Evolutionary conservation across 148 eudicot genomes (phyloP).

Genomic region (Fagopyrum homotropicum): DNA sequence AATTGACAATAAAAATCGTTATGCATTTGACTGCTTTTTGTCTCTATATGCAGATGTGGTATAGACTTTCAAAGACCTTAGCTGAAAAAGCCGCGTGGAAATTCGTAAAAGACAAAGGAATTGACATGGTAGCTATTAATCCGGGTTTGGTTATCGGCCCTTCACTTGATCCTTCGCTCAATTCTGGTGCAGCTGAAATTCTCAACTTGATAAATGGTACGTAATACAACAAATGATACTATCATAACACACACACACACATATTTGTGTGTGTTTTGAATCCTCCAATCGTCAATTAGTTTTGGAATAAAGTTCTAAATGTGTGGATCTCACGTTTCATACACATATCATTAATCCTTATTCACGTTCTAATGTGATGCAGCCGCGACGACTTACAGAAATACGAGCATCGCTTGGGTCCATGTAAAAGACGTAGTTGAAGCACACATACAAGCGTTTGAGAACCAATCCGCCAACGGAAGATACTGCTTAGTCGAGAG

Average conservation of each 20-base stretch:
- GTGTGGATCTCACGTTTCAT: no score
- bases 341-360: no score
- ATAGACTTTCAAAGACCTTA: slow-evolving; percentile 16
- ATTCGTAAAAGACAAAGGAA: slow-evolving; percentile 8
- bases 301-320: no score
- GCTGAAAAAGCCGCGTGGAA: slow-evolving; percentile 17
- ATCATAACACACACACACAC: background rate
- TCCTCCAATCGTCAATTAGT: no score
- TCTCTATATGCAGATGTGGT: slow-evolving; percentile 12
- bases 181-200: slow-evolving; percentile 17
- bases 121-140: slow-evolving; percentile 19
- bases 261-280: slow-evolving; percentile 8
- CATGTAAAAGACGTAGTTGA: slow-evolving; percentile 50
- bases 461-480: slow-evolving; percentile 46
- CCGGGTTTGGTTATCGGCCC: slow-evolving; percentile 32
- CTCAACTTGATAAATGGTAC: slow-evolving; percentile 15
- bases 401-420: slow-evolving; percentile 23
- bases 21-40: no score
- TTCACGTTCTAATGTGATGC: slow-evolving; percentile 2
- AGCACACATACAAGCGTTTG: slow-evolving; percentile 54
- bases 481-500: slow-evolving; percentile 42
- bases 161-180: slow-evolving; percentile 26
- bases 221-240: no score
- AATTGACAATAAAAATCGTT: no score
- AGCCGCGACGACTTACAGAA: slow-evolving; percentile 24